These are phyloP conservation scores for Entonaema liquescens DNA, from an alignment of 495 filamentous ascomycete genomes.

Conservation along the genomic window DNA sequence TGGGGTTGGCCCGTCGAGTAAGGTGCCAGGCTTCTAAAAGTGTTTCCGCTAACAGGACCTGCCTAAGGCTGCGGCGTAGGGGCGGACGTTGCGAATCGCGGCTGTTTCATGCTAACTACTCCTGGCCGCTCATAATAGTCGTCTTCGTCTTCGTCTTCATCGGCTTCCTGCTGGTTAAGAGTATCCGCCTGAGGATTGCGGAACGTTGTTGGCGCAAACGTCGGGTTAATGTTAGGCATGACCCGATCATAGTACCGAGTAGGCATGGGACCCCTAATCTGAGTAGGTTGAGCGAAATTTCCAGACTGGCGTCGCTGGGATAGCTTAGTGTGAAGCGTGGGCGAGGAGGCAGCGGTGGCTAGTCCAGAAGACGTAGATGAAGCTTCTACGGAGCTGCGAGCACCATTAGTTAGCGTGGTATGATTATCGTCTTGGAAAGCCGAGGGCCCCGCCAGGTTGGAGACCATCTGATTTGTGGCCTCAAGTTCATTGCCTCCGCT, in stretches of 20 bases:
- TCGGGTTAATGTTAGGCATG: background rate
- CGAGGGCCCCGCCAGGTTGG: background rate
- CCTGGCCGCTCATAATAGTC: background rate
- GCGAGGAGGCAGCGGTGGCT: background rate
- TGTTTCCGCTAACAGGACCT: constrained; percentile 4
- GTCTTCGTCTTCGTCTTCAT: background rate
- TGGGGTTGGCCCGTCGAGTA: background rate
- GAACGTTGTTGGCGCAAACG: background rate
- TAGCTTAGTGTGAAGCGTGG: background rate
- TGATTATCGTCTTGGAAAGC: background rate
- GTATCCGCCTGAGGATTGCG: background rate
- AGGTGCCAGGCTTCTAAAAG: background rate
- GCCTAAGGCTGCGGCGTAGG: constrained; percentile 38
- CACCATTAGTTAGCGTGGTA: background rate
- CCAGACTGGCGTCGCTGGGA: background rate
- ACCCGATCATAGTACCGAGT: background rate
- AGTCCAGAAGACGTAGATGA: background rate
- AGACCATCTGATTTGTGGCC: background rate
- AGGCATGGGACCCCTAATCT: background rate
- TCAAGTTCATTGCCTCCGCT: background rate
- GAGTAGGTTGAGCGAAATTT: background rate
- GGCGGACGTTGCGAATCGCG: constrained; percentile 17
- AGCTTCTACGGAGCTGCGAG: background rate
- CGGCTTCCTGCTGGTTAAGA: background rate
- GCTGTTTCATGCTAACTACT: background rate